Base-by-base conservation (phyloP, 768 basidiomycete genomes). In the Tricholoma furcatifolium region DNA sequence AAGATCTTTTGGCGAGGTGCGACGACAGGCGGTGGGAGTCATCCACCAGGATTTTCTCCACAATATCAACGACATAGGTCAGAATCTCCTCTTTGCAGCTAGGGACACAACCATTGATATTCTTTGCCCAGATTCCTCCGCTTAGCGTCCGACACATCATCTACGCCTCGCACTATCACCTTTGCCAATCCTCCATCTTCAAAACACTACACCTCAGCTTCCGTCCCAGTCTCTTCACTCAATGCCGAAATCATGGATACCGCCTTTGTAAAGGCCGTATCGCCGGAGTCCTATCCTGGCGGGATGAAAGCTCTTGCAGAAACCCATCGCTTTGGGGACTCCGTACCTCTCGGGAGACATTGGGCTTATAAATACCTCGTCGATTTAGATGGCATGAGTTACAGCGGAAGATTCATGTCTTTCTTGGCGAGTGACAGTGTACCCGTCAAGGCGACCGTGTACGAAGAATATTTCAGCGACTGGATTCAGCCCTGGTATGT, bases 1-100 rank as follows among this genome's bases (percentile, higher is more conserved):
- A 82, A 81, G 63, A 81, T 98, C 38, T 95, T 95, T 68, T 99
- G 96, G 93, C 75, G 97, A 41, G 97, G 97, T 10, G 93, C 94
- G 2, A 96, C 93, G 0, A 98, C 96, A 0, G 97, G 97, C 50
- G 95, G 95, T 1, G 94, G 94, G 27, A 90, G 80, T 56, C 86
- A 86, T 35, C 94, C 94, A 1, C 82, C 84, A 0, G 93, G 94
- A 0, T 96, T 91, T 64, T 72, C 90, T 2, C 71, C 83, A 2
- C 80, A 84, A 57, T 97, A 94, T 60, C 94, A 98, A 54, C 80
- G 94, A 41, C 94, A 97, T 66, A 77, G 93, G 85, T 87, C 57
- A 43, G 43, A 9, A 14, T 31, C 20, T 32, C 12, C 3, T 23
- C n/a, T 5, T 6, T 5, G 15, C n/a, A n/a, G n/a, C n/a, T n/a